phyloP scores from a whole-genome alignment of 169 alveolate species.

The Hepatocystis sp. region DNA sequence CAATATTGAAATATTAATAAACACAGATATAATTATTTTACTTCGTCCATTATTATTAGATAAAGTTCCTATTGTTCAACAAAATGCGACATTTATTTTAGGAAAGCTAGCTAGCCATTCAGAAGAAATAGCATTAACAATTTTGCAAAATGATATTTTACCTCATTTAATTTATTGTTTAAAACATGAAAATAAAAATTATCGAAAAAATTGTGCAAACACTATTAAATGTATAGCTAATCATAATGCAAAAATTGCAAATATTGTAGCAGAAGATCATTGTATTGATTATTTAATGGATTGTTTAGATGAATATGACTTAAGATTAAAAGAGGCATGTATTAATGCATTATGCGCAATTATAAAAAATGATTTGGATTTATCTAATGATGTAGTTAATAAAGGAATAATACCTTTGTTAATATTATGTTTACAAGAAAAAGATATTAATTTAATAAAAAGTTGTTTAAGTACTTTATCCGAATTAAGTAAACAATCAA shows the following conservation, averaged over 20 bases:
- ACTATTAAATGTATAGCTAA: constrained; percentile 51
- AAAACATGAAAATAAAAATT: constrained; percentile 74
- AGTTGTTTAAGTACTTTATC: constrained; percentile 28
- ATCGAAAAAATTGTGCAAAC: constrained; percentile 56
- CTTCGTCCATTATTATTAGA: constrained; percentile 61
- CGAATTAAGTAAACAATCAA: constrained; percentile 50
- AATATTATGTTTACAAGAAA: constrained; percentile 50
- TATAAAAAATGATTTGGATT: constrained; percentile 25
- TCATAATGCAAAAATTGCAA: constrained; percentile 64
- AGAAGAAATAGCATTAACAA: constrained; percentile 56
- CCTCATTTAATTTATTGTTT: constrained; percentile 70
- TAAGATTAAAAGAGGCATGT: constrained; percentile 42
- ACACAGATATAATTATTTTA: constrained; percentile 55
- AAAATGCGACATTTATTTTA: constrained; percentile 52
- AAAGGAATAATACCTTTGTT: constrained; percentile 67
- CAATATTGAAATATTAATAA: constrained; percentile 51
- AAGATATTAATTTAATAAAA: constrained; percentile 39
- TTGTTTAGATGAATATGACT: constrained; percentile 50
- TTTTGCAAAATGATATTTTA: constrained; percentile 56
- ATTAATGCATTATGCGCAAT: constrained; percentile 68
- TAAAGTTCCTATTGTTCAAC: constrained; percentile 65
- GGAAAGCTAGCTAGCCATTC: constrained; percentile 59
- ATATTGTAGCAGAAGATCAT: constrained; percentile 43
- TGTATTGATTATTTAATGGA: constrained; percentile 66
- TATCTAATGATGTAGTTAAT: constrained; percentile 34